Conservation (phyloP, 2,329 filamentous ascomycete genomes). For the Calonectria ilicicola region DNA sequence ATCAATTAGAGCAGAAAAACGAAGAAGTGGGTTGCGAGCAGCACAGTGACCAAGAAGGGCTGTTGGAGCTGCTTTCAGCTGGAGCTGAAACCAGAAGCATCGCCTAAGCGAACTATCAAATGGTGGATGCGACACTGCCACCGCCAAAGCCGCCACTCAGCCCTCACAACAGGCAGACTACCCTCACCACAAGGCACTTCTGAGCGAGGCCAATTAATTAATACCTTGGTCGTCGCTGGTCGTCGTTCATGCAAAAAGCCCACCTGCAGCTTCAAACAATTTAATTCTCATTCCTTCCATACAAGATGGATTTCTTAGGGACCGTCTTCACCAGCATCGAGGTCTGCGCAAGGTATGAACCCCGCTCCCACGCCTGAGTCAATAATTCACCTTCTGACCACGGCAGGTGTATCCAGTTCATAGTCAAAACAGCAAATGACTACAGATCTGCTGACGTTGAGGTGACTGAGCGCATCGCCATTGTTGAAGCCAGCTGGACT, state of each 20-base stretch:
- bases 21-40: not conserved
- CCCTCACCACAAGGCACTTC: not conserved
- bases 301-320: not conserved
- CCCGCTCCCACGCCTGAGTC: not conserved
- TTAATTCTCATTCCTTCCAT: not conserved
- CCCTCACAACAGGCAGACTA: not conserved
- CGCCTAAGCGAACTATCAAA: not conserved
- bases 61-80: not conserved
- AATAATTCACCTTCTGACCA: not conserved
- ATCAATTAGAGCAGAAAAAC: not conserved
- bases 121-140: not conserved
- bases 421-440: not conserved
- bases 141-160: not conserved
- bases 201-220: not conserved
- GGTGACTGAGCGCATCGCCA: constrained; percentile 3
- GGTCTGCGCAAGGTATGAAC: not conserved
- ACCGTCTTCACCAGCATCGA: not conserved
- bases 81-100: not conserved
- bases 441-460: constrained; percentile 7
- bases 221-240: not conserved
- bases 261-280: not conserved
- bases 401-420: not conserved
- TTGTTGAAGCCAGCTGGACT: constrained; percentile 5
- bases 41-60: not conserved
- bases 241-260: not conserved